phyloP scores from a whole-genome alignment of 257 asterid species.

The Nicotiana otophora region DNA sequence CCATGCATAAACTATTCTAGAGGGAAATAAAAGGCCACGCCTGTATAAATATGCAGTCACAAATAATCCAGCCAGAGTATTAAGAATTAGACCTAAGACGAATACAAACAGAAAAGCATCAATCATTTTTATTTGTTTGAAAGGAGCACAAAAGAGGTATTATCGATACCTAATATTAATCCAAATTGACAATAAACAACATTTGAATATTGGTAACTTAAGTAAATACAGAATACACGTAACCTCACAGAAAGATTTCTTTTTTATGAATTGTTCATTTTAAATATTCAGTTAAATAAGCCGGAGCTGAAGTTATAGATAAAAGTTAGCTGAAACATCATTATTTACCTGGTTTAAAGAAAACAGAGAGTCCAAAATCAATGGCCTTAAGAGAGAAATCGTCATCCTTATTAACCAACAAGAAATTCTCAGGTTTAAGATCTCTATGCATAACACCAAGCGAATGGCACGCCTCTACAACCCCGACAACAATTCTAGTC shows the following conservation, averaged over 20 bases:
- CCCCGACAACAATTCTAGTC: constrained; percentile 15
- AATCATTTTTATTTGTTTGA: too few relatives aligned
- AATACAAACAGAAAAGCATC: too few relatives aligned
- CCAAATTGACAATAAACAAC: too few relatives aligned
- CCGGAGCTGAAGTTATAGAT: background rate
- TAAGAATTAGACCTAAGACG: too few relatives aligned
- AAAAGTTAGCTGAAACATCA: background rate
- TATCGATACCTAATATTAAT: too few relatives aligned
- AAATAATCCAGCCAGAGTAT: too few relatives aligned
- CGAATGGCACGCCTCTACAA: constrained; percentile 14
- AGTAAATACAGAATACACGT: too few relatives aligned
- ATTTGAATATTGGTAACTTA: too few relatives aligned
- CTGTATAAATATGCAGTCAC: too few relatives aligned
- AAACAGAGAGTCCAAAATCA: constrained; percentile 8
- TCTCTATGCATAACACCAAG: constrained; percentile 20
- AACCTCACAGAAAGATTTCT: too few relatives aligned
- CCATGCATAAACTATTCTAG: background rate
- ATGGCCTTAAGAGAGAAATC: constrained; percentile 12
- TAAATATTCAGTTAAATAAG: background rate
- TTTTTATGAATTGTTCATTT: too few relatives aligned
- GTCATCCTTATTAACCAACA: constrained; percentile 10
- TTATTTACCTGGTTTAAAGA: constrained; percentile 3
- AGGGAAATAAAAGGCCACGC: background rate
- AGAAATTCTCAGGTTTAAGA: constrained; percentile 16
- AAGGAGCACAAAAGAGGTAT: too few relatives aligned